A percentile compares a stretch with the other conserved stretches of the same genome.
Evolutionary conservation across 108 stramenopile species (phyloP).

Genomic region (Nannochloropsis salina): DNA sequence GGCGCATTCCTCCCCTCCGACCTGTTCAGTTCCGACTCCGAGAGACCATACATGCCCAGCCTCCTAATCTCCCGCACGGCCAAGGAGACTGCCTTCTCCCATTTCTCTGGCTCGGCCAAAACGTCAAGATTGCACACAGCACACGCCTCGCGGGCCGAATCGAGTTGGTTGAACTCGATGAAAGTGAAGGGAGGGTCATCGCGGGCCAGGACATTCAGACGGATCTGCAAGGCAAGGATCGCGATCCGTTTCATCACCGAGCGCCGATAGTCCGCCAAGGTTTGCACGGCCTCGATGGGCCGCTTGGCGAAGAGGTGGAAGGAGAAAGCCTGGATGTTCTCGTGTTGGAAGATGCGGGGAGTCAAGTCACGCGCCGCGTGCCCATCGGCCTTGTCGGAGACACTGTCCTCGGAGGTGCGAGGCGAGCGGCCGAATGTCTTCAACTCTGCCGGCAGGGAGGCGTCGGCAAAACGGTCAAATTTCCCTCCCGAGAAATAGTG

Average conservation of each 20-base stretch:
- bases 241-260: constrained; percentile 79
- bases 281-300: constrained; percentile 79
- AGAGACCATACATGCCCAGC: constrained; percentile 80
- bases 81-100: constrained; percentile 82
- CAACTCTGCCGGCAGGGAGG: not conserved
- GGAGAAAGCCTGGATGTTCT: constrained; percentile 81
- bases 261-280: constrained; percentile 71
- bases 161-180: constrained; percentile 94
- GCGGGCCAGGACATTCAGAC: constrained; percentile 70
- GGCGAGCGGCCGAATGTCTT: not conserved
- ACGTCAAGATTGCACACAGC: constrained; percentile 92
- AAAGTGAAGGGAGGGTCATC: constrained; percentile 91
- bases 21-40: constrained; percentile 73
- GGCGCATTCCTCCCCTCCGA: not conserved
- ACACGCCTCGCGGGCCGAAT: constrained; percentile 91
- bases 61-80: constrained; percentile 83
- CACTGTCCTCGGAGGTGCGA: no score
- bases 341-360: constrained; percentile 59
- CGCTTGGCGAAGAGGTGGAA: constrained; percentile 93
- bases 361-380: not conserved
- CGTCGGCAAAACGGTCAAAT: not conserved
- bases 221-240: constrained; percentile 86
- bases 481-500: constrained; percentile 51
- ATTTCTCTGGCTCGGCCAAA: constrained; percentile 80
- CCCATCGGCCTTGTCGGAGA: not conserved